Conservation (phyloP, 768 basidiomycete species). For the Melanogaster broomeanus region DNA sequence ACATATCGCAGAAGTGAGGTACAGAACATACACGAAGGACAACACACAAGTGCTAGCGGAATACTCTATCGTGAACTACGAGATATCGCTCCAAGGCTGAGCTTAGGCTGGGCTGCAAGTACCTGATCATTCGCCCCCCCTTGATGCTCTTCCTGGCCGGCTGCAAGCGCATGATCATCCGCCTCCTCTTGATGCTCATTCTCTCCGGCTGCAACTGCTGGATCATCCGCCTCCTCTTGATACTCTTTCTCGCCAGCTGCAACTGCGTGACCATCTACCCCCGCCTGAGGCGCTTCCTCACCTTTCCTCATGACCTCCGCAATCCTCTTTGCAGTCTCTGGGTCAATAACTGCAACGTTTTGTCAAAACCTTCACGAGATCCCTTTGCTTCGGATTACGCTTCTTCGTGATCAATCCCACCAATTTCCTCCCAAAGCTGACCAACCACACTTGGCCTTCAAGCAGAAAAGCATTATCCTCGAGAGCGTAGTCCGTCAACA, state of each 20-base stretch:
- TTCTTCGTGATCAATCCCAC: conserved; percentile 14
- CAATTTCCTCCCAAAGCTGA: conserved; percentile 11
- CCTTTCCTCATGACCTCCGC: conserved; percentile 21
- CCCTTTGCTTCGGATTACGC: conserved; percentile 14
- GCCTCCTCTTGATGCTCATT: no score
- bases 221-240: no score
- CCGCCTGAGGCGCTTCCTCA: conserved; percentile 1
- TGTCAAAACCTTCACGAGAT: conserved; percentile 18
- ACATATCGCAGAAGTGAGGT: no score
- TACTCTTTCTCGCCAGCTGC: not conserved
- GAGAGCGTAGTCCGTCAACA: conserved; percentile 18
- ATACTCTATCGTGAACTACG: no score
- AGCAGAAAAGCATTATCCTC: conserved; percentile 8
- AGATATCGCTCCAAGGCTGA: no score
- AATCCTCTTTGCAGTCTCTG: conserved; percentile 23
- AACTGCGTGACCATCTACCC: not conserved
- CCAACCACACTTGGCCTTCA: conserved; percentile 21
- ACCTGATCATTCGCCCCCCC: no score
- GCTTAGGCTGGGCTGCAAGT: no score
- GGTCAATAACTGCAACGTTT: conserved; percentile 29
- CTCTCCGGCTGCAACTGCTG: not conserved
- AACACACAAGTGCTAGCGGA: no score
- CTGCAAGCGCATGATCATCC: not conserved
- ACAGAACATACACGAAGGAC: no score
- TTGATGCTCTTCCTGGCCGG: no score